These are phyloP conservation scores for Crassisporium funariophilum DNA, from an alignment of 768 basidiomycete species.

Conservation along the genomic window DNA sequence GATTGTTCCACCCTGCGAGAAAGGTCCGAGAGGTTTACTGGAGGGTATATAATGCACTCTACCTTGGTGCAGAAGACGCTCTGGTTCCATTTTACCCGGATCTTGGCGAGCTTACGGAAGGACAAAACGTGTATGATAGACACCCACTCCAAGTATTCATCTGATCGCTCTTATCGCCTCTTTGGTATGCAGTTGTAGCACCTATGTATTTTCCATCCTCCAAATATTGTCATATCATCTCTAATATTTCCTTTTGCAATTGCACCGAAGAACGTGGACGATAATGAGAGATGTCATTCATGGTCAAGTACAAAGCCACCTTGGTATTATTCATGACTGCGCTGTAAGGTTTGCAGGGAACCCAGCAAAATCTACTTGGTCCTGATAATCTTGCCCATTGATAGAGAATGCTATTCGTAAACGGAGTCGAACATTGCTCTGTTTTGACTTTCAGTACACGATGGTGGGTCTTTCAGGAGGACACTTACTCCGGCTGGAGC, in stretches of 20 bases:
- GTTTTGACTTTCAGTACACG: conserved; percentile 6
- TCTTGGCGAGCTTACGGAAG: conserved; percentile 86
- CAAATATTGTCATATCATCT: not conserved
- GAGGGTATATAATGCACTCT: conserved; percentile 93
- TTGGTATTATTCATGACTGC: conserved; percentile 31
- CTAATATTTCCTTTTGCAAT: not conserved
- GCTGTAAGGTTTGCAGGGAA: conserved; percentile 79
- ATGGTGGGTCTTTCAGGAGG: not conserved
- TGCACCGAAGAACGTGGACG: too few species aligned
- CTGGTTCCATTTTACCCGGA: conserved; percentile 96
- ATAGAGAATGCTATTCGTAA: conserved; percentile 81
- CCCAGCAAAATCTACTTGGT: conserved; percentile 92
- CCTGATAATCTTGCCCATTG: conserved; percentile 72
- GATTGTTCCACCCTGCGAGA: conserved; percentile 95
- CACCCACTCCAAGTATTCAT: conserved; percentile 86
- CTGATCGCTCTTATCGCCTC: conserved; percentile 37
- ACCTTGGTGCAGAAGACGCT: conserved; percentile 88
- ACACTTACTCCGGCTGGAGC: conserved; percentile 82
- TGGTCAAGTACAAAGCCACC: too few species aligned
- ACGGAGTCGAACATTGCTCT: conserved; percentile 85
- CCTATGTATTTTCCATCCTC: conserved; percentile 6
- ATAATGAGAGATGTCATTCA: too few species aligned
- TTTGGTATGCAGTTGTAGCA: conserved; percentile 2
- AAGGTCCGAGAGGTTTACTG: conserved; percentile 99
- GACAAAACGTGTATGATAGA: conserved; percentile 86